These are phyloP conservation scores for Verruconis gallopava DNA, from an alignment of 2,329 filamentous ascomycete genomes.

Conservation along the genomic window DNA sequence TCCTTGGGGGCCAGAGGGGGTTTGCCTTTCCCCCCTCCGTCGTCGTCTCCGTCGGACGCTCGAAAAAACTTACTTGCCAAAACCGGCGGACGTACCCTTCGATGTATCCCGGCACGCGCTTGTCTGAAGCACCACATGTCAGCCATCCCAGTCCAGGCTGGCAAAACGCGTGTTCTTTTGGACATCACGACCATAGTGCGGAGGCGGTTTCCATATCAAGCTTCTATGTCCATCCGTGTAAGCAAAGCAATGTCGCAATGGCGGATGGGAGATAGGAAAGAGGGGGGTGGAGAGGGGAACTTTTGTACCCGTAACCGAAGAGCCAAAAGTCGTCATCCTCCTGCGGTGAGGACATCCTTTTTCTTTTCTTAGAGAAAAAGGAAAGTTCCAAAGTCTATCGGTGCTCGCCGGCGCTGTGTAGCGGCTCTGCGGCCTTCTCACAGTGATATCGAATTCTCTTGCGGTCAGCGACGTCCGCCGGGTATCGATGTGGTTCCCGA, in stretches of 20 bases:
- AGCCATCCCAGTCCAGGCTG: constrained; percentile 6
- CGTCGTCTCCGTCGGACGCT: not conserved
- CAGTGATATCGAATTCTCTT: too few species aligned
- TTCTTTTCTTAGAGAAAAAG: too few species aligned
- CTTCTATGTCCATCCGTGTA: too few species aligned
- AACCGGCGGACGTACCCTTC: constrained; percentile 89
- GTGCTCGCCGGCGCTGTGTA: too few species aligned
- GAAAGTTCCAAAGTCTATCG: too few species aligned
- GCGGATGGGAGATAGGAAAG: constrained; percentile 14
- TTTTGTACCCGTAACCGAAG: constrained; percentile 77
- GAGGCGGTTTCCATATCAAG: constrained; percentile 95
- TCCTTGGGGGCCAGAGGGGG: too few species aligned
- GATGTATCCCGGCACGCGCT: constrained; percentile 77
- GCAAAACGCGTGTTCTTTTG: too few species aligned
- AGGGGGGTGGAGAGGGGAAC: constrained; percentile 14
- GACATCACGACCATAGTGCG: constrained; percentile 63
- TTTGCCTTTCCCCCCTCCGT: too few species aligned
- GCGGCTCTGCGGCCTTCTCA: too few species aligned
- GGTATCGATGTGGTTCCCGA: too few species aligned
- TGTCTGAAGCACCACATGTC: constrained; percentile 46
- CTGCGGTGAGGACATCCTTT: constrained; percentile 2
- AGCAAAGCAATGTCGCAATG: too few species aligned
- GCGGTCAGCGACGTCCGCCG: too few species aligned
- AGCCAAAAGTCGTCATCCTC: constrained; percentile 64
- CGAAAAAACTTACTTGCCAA: constrained; percentile 71